Percentiles rank a stretch among this genome's conserved stretches.
phyloP scores from a whole-genome alignment of 129 eudicot genomes.

The Apium graveolens region DNA sequence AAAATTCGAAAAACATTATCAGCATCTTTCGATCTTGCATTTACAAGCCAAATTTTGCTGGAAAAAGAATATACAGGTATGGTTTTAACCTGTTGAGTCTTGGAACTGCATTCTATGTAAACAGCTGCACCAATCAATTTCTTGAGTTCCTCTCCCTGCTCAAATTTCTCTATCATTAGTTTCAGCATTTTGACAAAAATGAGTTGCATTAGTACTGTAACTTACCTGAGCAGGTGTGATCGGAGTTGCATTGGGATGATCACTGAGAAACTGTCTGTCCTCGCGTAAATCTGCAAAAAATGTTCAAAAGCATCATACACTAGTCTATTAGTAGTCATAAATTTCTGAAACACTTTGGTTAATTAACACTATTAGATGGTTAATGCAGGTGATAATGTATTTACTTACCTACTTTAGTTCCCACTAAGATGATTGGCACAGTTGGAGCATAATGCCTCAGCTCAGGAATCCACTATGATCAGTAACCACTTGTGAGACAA shows the following conservation, averaged over 20 bases:
- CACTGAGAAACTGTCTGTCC: slow-evolving; percentile 61
- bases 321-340: background rate
- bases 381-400: background rate
- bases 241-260: slow-evolving; percentile 65
- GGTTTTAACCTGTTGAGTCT: slow-evolving; percentile 53
- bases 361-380: background rate
- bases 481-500: background rate
- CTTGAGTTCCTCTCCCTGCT: slow-evolving; percentile 73
- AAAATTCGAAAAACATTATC: too few species aligned
- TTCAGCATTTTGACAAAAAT: background rate
- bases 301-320: background rate
- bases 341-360: background rate
- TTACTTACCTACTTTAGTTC: slow-evolving; percentile 61
- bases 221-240: slow-evolving; percentile 69
- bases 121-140: slow-evolving; percentile 79
- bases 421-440: slow-evolving; percentile 76
- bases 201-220: background rate
- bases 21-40: too few species aligned
- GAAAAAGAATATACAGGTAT: too few species aligned
- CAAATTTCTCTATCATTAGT: background rate
- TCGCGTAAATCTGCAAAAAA: slow-evolving; percentile 49
- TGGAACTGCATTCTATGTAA: slow-evolving; percentile 80
- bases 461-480: slow-evolving; percentile 64
- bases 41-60: too few species aligned
- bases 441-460: slow-evolving; percentile 67